A percentile compares a stretch with the other conserved stretches of the same genome.
Conservation (phyloP, 176 grass and related monocot species). For the Puccinellia tenuiflora region DNA sequence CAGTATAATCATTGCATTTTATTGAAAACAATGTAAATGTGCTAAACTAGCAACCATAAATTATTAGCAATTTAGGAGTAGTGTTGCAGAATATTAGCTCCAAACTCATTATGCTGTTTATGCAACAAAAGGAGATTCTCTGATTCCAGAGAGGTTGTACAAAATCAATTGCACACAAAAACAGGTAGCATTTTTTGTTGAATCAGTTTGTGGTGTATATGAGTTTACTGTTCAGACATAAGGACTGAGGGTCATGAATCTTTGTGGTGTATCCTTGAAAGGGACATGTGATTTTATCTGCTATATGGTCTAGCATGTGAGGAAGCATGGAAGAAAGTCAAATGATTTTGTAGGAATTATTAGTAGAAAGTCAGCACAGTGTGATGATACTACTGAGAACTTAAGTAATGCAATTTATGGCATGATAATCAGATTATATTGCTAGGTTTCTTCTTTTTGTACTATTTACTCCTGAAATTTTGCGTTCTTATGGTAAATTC, state of each 20-base stretch:
- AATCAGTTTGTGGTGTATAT: neutral
- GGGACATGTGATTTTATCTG: neutral
- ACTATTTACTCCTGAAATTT: neutral
- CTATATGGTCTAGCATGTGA: neutral
- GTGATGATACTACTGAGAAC: neutral
- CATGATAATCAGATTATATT: neutral
- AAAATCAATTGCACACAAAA: neutral
- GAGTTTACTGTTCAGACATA: neutral
- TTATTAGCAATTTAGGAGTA: neutral
- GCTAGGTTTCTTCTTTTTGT: neutral
- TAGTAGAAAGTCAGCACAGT: neutral
- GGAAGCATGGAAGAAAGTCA: neutral
- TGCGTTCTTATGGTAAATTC: neutral
- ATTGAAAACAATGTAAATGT: neutral
- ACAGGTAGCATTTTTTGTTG: neutral
- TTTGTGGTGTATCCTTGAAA: neutral
- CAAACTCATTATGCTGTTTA: neutral
- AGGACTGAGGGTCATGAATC: neutral
- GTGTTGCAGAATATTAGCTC: neutral
- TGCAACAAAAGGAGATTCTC: neutral
- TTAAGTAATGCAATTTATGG: neutral
- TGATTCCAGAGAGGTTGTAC: neutral
- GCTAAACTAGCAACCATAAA: neutral
- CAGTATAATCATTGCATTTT: neutral
- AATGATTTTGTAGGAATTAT: neutral